Conservation (phyloP, 129 eudicot species). For the Flaveria ramosissima region DNA sequence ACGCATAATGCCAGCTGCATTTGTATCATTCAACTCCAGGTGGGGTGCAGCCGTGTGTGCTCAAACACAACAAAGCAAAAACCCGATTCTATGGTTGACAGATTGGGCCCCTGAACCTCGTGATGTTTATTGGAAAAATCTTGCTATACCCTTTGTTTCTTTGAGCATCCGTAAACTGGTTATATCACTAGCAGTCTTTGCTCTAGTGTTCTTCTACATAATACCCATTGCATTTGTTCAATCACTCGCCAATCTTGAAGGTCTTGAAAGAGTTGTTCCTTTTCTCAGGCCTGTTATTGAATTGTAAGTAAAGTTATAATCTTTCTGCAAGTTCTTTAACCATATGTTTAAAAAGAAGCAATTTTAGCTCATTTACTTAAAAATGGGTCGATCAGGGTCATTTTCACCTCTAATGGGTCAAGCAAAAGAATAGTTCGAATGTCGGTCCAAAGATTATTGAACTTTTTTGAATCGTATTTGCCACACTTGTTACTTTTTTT, state of each 20-base stretch:
- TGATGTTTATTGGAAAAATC: conserved; percentile 49
- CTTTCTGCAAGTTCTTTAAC: not conserved
- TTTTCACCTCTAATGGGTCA: not conserved
- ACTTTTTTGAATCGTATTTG: not conserved
- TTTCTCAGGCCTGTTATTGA: conserved; percentile 47
- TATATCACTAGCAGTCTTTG: conserved; percentile 43
- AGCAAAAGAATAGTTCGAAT: not conserved
- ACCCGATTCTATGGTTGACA: conserved; percentile 48
- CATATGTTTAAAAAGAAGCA: not conserved
- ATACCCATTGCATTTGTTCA: conserved; percentile 64
- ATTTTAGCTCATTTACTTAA: not conserved
- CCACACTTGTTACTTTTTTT: not conserved
- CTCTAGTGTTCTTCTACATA: conserved; percentile 56
- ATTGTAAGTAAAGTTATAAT: conserved; percentile 32
- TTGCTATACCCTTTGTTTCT: conserved; percentile 49
- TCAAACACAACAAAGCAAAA: conserved; percentile 49
- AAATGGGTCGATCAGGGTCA: not conserved
- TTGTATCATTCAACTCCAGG: conserved; percentile 47
- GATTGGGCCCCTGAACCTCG: conserved; percentile 51
- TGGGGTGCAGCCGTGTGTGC: conserved; percentile 58
- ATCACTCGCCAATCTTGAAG: conserved; percentile 55
- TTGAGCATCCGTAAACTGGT: conserved; percentile 41
- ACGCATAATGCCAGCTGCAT: conserved; percentile 41
- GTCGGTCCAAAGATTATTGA: not conserved
- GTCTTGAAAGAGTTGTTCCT: conserved; percentile 48